Evolutionary conservation across 129 eudicot genomes (phyloP).

Genomic region (Dittrichia graveolens): DNA sequence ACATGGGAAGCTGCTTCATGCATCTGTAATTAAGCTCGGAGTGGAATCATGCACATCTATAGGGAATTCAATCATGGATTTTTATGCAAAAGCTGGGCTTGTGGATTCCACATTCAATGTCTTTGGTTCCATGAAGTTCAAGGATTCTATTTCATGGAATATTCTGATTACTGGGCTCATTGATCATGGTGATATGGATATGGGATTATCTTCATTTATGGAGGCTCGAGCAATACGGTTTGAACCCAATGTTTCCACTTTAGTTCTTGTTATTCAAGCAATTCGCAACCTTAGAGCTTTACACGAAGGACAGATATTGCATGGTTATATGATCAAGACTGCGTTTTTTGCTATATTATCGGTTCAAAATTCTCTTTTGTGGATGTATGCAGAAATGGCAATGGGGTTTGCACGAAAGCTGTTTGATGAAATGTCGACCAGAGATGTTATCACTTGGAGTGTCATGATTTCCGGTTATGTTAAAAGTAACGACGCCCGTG

Average conservation of each 20-base stretch:
- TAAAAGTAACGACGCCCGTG: slow-evolving; percentile 37
- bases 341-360: slow-evolving; percentile 48
- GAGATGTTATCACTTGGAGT: slow-evolving; percentile 87
- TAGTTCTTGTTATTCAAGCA: slow-evolving; percentile 67
- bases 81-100: slow-evolving; percentile 63
- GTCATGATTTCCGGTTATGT: slow-evolving; percentile 72
- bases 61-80: slow-evolving; percentile 66
- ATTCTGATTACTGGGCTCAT: slow-evolving; percentile 56
- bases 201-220: slow-evolving; percentile 50
- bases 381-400: slow-evolving; percentile 44
- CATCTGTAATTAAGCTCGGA: slow-evolving; percentile 66
- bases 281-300: slow-evolving; percentile 38
- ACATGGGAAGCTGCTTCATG: slow-evolving; percentile 63
- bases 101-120: slow-evolving; percentile 41
- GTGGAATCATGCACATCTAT: slow-evolving; percentile 56
- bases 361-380: slow-evolving; percentile 59
- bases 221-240: slow-evolving; percentile 58
- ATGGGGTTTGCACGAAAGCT: slow-evolving; percentile 57
- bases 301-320: slow-evolving; percentile 50
- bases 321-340: slow-evolving; percentile 53
- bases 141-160: slow-evolving; percentile 84
- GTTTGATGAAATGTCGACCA: slow-evolving; percentile 77
- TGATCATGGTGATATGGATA: slow-evolving; percentile 42
- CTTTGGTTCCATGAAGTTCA: slow-evolving; percentile 40
- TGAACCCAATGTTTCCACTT: slow-evolving; percentile 68